Conservation (phyloP, 2,329 filamentous ascomycete species). For the Pleurostoma richardsiae region DNA sequence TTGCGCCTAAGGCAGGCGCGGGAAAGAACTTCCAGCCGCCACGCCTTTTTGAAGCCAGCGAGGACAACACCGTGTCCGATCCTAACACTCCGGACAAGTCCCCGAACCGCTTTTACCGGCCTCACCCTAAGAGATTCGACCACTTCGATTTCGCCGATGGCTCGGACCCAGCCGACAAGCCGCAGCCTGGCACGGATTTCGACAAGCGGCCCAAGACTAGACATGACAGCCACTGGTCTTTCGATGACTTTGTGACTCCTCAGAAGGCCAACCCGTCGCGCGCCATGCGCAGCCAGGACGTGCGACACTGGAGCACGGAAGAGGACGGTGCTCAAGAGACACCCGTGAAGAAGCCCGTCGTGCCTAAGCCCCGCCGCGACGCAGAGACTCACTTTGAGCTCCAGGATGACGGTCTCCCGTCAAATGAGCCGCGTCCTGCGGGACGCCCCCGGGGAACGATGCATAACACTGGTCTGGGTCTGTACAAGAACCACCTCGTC, state of each 20-base stretch:
- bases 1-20: constrained; percentile 47
- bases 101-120: constrained; percentile 46
- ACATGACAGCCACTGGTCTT: constrained; percentile 76
- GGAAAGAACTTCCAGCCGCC: constrained; percentile 59
- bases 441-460: constrained; percentile 47
- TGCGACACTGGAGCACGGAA: constrained; percentile 75
- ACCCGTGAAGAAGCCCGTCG: constrained; percentile 51
- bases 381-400: constrained; percentile 81
- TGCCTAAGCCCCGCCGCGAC: constrained; percentile 69
- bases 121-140: constrained; percentile 73
- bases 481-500: constrained; percentile 77
- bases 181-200: constrained; percentile 32
- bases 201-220: constrained; percentile 49
- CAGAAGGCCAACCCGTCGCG: constrained; percentile 63
- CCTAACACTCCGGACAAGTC: constrained; percentile 36
- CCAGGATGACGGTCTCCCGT: constrained; percentile 64
- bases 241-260: constrained; percentile 82
- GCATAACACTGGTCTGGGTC: constrained; percentile 61
- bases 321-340: constrained; percentile 55
- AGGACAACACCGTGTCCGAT: constrained; percentile 19
- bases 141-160: constrained; percentile 81
- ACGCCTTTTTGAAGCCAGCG: constrained; percentile 59
- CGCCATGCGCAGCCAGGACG: constrained; percentile 58
- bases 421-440: constrained; percentile 39
- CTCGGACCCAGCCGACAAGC: constrained; percentile 43